A percentile compares a stretch with the other conserved stretches of the same genome.
phyloP scores from a whole-genome alignment of 345 rosid genomes.

The Citrus australasica region DNA sequence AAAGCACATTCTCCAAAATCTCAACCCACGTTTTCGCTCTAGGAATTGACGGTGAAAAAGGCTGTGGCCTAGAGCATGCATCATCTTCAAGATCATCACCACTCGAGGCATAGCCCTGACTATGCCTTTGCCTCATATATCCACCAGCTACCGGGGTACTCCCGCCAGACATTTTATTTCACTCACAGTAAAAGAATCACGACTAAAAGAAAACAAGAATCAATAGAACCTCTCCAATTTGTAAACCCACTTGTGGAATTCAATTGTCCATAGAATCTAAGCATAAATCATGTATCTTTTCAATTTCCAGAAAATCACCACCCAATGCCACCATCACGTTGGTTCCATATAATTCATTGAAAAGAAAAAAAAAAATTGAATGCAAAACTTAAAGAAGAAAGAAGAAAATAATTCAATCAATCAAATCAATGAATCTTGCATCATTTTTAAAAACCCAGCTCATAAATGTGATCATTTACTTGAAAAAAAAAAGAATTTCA shows the following conservation, averaged over 20 bases:
- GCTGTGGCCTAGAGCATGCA: slow-evolving; percentile 74
- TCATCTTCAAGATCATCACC: slow-evolving; percentile 91
- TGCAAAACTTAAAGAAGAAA: background rate
- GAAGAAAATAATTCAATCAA: background rate
- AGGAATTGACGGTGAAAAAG: slow-evolving; percentile 38
- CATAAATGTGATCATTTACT: background rate
- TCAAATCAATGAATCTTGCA: background rate
- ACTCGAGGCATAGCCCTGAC: slow-evolving; percentile 86
- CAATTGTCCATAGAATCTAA: slow-evolving; percentile 8
- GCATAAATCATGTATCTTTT: background rate
- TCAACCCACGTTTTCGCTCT: slow-evolving; percentile 58
- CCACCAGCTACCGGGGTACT: slow-evolving; percentile 78
- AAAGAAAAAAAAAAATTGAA: background rate
- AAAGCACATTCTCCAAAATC: slow-evolving; percentile 70
- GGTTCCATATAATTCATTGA: background rate
- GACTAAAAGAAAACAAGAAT: background rate
- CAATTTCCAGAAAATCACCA: slow-evolving; percentile 4
- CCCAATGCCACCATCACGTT: background rate
- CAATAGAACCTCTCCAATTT: slow-evolving; percentile 15
- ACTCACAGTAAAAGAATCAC: background rate
- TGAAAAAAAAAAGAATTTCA: background rate
- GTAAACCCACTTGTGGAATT: slow-evolving; percentile 14
- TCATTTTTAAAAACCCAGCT: slow-evolving; percentile 10
- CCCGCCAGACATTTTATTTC: slow-evolving; percentile 79
- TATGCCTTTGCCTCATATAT: slow-evolving; percentile 89